phyloP scores from a whole-genome alignment of 352 stramenopile species.

The Aphanomyces astaci region DNA sequence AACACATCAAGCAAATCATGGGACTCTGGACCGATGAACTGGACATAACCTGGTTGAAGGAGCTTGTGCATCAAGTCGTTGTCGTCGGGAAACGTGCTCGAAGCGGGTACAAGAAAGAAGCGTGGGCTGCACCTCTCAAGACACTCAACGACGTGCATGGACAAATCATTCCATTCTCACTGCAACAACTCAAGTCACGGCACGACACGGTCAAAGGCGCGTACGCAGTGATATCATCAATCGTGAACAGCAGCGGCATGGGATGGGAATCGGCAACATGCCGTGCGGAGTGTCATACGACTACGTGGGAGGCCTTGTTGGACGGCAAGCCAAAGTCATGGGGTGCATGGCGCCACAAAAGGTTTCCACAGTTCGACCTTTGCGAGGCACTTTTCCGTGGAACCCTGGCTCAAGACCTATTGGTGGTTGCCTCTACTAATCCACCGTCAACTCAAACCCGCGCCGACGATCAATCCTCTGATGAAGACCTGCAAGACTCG shows the following conservation, averaged over 20 bases:
- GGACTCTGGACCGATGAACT: conserved; percentile 6
- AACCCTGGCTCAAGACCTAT: not conserved
- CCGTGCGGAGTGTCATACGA: not conserved
- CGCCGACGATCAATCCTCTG: not conserved
- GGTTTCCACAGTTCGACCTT: not conserved
- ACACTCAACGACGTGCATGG: not conserved
- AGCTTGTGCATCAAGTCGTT: not conserved
- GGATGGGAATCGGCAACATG: not conserved
- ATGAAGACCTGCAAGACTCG: not conserved
- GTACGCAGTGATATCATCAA: not conserved
- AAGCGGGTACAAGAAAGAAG: conserved; percentile 3
- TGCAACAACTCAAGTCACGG: not conserved
- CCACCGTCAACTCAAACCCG: not conserved
- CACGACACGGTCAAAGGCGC: not conserved
- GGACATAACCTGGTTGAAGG: not conserved
- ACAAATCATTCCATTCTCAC: not conserved
- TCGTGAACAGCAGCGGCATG: not conserved
- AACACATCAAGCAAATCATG: not conserved
- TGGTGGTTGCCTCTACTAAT: not conserved
- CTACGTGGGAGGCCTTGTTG: not conserved
- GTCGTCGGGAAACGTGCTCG: conserved; percentile 1
- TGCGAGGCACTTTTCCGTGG: not conserved
- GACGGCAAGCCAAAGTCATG: not conserved
- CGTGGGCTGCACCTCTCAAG: not conserved
- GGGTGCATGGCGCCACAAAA: not conserved